Conservation (phyloP, 192 early-diverging fungal genomes). For the Coemansia guatemalensis region DNA sequence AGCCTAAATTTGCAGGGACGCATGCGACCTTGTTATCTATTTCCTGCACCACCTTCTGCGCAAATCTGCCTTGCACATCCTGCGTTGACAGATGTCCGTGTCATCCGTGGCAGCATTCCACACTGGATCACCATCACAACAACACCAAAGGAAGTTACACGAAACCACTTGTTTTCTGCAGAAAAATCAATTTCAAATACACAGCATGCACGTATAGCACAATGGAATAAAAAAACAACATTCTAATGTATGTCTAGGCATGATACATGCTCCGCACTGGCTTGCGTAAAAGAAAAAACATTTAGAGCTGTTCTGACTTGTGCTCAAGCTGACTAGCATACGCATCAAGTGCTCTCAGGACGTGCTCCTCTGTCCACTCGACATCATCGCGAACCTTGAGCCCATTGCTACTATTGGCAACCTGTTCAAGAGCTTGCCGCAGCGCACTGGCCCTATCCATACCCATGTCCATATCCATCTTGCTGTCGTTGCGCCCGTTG, state of each 20-base stretch:
- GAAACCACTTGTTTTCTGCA: neutral
- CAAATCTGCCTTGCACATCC: neutral
- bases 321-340: constrained; percentile 20
- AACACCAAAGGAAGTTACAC: neutral
- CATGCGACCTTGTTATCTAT: constrained; percentile 13
- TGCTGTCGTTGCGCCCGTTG: constrained; percentile 33
- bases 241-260: too few species aligned
- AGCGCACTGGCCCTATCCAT: constrained; percentile 14
- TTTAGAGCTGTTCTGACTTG: neutral
- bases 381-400: constrained; percentile 15
- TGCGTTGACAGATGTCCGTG: neutral
- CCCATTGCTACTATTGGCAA: constrained; percentile 15
- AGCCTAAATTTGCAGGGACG: constrained; percentile 38
- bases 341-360: constrained; percentile 32
- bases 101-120: neutral
- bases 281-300: constrained; percentile 3
- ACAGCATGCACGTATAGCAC: too few species aligned
- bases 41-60: neutral
- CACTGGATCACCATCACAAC: neutral
- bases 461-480: constrained; percentile 21
- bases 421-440: constrained; percentile 27
- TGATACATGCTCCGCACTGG: too few species aligned
- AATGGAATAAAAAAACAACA: too few species aligned
- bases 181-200: neutral
- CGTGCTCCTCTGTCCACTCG: constrained; percentile 44